Evolutionary conservation across 805 yeast genomes (phyloP).

Genomic region (Schwanniomyces vanrijiae): DNA sequence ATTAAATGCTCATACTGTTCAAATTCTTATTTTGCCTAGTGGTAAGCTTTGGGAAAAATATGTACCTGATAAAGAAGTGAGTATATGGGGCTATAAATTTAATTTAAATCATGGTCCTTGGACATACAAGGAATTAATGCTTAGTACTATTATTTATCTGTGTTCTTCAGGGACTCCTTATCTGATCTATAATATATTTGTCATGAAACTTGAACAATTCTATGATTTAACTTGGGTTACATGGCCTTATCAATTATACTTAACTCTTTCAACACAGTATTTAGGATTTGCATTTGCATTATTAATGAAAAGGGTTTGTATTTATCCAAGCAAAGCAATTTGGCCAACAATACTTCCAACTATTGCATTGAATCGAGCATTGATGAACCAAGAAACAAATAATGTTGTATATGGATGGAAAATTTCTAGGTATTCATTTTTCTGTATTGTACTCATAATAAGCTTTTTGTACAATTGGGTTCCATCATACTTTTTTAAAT

Average conservation of each 20-base stretch:
- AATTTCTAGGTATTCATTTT: slow-evolving; percentile 43
- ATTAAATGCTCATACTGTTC: slow-evolving; percentile 38
- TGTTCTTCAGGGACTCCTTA: slow-evolving; percentile 45
- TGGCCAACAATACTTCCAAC: slow-evolving; percentile 48
- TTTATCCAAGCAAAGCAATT: slow-evolving; percentile 41
- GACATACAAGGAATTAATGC: slow-evolving; percentile 47
- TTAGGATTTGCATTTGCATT: slow-evolving; percentile 72
- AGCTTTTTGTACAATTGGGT: slow-evolving; percentile 45
- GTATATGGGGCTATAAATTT: slow-evolving; percentile 19
- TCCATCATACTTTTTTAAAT: slow-evolving; percentile 39
- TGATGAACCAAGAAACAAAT: slow-evolving; percentile 26
- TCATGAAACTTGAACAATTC: slow-evolving; percentile 42
- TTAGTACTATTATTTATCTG: slow-evolving; percentile 42
- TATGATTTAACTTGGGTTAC: slow-evolving; percentile 44
- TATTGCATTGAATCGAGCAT: slow-evolving; percentile 42
- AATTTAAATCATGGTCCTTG: slow-evolving; percentile 43
- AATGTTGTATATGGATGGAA: slow-evolving; percentile 36
- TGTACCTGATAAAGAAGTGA: slow-evolving; percentile 25
- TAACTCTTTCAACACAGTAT: slow-evolving; percentile 56
- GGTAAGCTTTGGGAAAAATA: slow-evolving; percentile 40
- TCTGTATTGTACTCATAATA: slow-evolving; percentile 28
- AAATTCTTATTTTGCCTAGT: slow-evolving; percentile 37
- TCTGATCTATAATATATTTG: slow-evolving; percentile 41
- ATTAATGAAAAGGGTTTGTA: slow-evolving; percentile 54
- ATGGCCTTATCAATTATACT: slow-evolving; percentile 53